Evolutionary conservation across 495 filamentous ascomycete genomes (phyloP), one percentile per base, ranked within the genome.

Genomic region (Penicillium goetzii): DNA sequence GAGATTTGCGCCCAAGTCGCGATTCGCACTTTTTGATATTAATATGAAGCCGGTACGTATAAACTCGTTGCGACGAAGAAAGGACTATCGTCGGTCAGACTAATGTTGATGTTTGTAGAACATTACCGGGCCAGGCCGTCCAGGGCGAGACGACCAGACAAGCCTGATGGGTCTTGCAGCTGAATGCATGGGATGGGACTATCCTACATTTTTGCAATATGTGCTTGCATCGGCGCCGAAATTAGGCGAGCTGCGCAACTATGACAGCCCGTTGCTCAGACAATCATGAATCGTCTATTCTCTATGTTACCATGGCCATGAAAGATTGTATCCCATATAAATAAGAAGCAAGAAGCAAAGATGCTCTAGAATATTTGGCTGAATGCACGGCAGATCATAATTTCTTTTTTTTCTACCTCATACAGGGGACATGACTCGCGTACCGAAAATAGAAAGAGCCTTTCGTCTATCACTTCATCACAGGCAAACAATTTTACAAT

Each of bases 1-100:
- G n/a, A 65, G 74, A n/a, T 75, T 76, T 41, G 63, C 34, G 12
- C 59, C 58, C 1, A 52, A 56, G 0, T 63, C 60, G 0, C 58
- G 65, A 14, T 79, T 77, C 63, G 72, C 70, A 2, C 61, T 77
- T 33, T 78, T 79, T 56, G 72, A 79, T 70, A 70, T 79, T 28
- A 76, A 77, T 62, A 72, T 78, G 74, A 79, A 79, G 53, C 76
- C 75, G 25, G 75, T 77, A 64, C 63, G 75, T 41, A 57, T 43
- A 17, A 17, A 4, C 57, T 36, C 23, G 14, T 28, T 14, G 17
- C 3, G 1, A 36, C 25, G 19, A 40, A 14, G n/a, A 19, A 4
- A 12, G 1, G 30, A 17, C 2, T 30, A 3, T 14, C 25, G 2
- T 7, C 9, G 7, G 11, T 25, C 3, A 26, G 30, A 14, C 30